Conservation (phyloP, 345 rosid genomes). For the Turnera subulata region DNA sequence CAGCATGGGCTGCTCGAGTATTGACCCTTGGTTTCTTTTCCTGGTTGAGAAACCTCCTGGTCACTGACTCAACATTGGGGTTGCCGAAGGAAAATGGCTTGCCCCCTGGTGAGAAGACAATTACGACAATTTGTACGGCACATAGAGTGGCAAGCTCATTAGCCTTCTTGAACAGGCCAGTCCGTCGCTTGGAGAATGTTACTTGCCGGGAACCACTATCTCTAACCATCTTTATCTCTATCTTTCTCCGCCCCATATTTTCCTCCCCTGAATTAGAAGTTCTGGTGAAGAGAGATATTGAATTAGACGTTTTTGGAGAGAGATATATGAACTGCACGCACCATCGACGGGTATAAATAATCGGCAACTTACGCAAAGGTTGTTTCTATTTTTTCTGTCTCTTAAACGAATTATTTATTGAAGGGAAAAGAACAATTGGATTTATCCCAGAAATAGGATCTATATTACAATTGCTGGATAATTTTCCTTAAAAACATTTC, state of each 20-base stretch:
- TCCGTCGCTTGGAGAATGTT: slow-evolving; percentile 18
- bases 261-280: background rate
- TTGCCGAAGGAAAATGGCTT: slow-evolving; percentile 16
- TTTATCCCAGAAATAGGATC: no score
- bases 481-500: no score
- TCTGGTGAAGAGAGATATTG: no score
- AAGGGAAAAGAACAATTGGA: no score
- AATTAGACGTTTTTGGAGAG: no score
- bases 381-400: no score
- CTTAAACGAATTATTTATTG: no score
- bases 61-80: slow-evolving; percentile 2
- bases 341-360: no score
- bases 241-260: slow-evolving; percentile 18
- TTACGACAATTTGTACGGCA: slow-evolving; percentile 7
- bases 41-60: slow-evolving; percentile 10
- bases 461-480: no score
- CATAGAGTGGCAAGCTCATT: slow-evolving; percentile 20
- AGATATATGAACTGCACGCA: no score
- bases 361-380: no score
- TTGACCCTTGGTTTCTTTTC: background rate
- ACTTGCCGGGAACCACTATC: slow-evolving; percentile 15
- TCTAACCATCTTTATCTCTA: slow-evolving; percentile 23
- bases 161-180: slow-evolving; percentile 24
- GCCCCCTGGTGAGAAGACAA: slow-evolving; percentile 25
- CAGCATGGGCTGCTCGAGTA: background rate